Conservation (phyloP, 2,329 filamentous ascomycete species). For the Lanzia echinophila region DNA sequence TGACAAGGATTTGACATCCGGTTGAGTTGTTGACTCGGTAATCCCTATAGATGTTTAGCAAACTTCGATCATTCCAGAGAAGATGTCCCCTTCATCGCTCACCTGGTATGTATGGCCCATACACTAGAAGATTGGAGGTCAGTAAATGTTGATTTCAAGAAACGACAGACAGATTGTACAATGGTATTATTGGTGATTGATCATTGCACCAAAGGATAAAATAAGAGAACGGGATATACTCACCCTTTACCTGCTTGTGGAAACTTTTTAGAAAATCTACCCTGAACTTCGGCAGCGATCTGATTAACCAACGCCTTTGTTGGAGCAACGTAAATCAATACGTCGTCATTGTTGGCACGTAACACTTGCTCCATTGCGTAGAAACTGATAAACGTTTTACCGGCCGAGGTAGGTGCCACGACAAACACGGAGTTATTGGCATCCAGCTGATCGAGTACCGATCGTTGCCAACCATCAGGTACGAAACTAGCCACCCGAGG, state of each 20-base stretch:
- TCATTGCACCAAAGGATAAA: no score
- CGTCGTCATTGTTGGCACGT: constrained; percentile 58
- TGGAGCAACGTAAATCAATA: constrained; percentile 73
- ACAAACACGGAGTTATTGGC: constrained; percentile 64
- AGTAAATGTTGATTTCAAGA: no score
- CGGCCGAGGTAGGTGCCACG: constrained; percentile 70
- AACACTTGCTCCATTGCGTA: constrained; percentile 77
- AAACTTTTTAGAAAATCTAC: constrained; percentile 59
- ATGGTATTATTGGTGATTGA: no score
- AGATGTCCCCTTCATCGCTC: no score
- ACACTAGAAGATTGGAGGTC: constrained; percentile 36
- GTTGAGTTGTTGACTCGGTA: constrained; percentile 67
- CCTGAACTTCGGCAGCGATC: constrained; percentile 73
- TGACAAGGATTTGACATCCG: constrained; percentile 69
- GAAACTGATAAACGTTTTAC: constrained; percentile 80
- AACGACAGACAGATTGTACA: no score
- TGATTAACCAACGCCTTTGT: constrained; percentile 81
- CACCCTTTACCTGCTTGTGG: constrained; percentile 47
- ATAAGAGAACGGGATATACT: no score
- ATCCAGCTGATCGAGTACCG: constrained; percentile 68
- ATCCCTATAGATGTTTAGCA: constrained; percentile 39
- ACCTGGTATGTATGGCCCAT: constrained; percentile 67
- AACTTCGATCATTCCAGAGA: no score
- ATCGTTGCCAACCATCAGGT: constrained; percentile 70
- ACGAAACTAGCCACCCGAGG: constrained; percentile 59